A percentile compares a stretch with the other conserved stretches of the same genome.
Evolutionary conservation across 805 yeast species (phyloP).

Genomic region (Candida easanensis): DNA sequence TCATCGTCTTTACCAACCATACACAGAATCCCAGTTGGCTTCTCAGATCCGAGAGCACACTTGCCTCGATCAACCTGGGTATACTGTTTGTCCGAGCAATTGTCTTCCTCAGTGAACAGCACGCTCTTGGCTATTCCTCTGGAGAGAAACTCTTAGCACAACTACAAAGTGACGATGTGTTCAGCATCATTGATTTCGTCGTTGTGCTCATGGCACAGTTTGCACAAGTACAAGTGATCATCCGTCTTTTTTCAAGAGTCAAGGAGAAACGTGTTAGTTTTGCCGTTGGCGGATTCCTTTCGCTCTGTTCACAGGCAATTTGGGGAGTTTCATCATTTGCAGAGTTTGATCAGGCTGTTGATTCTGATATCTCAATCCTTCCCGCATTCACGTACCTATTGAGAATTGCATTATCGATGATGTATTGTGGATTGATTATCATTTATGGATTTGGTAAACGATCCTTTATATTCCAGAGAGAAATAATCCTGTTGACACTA

Average conservation of each 20-base stretch:
- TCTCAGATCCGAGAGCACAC: constrained; percentile 45
- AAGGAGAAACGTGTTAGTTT: constrained; percentile 65
- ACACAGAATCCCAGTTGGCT: constrained; percentile 58
- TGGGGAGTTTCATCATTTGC: constrained; percentile 67
- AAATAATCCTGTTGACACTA: constrained; percentile 52
- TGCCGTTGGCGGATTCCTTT: constrained; percentile 51
- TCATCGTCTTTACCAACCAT: constrained; percentile 62
- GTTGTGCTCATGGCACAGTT: constrained; percentile 57
- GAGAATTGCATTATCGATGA: constrained; percentile 65
- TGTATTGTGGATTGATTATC: constrained; percentile 62
- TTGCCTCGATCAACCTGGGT: constrained; percentile 55
- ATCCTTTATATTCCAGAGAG: constrained; percentile 46
- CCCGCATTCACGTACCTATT: constrained; percentile 75
- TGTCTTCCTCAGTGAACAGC: constrained; percentile 45
- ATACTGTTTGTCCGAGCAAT: constrained; percentile 48
- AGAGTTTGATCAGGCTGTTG: constrained; percentile 25
- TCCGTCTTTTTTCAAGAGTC: constrained; percentile 63
- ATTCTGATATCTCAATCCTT: constrained; percentile 47
- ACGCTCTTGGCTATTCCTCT: constrained; percentile 33
- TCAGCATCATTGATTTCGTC: constrained; percentile 56
- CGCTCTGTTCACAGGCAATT: constrained; percentile 55
- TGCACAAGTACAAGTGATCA: constrained; percentile 69
- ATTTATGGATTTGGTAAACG: constrained; percentile 50
- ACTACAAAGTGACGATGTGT: constrained; percentile 41
- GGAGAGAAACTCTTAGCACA: constrained; percentile 43